Conservation (phyloP, 257 asterid genomes). For the Anisodus acutangulus region DNA sequence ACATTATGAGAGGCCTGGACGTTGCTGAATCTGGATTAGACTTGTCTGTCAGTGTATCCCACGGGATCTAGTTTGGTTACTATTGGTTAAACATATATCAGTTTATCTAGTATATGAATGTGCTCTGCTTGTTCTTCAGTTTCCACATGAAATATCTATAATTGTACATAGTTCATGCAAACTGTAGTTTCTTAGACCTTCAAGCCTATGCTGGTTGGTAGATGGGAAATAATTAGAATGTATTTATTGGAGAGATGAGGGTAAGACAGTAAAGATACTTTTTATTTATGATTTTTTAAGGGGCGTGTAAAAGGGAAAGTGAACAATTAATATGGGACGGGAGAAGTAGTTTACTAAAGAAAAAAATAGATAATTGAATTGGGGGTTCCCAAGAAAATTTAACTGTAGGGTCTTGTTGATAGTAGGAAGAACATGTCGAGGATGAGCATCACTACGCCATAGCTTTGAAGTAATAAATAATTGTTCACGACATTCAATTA, state of each 20-base stretch:
- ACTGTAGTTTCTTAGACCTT: constrained; percentile 19
- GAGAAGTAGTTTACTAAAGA: neutral
- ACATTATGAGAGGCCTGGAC: constrained; percentile 72
- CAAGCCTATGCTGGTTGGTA: constrained; percentile 3
- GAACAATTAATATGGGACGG: too few species aligned
- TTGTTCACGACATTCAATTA: constrained; percentile 51
- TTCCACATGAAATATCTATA: neutral
- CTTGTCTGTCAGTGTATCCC: neutral
- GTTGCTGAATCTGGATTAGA: constrained; percentile 49
- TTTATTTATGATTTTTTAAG: too few species aligned
- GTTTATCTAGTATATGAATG: neutral
- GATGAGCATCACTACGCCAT: constrained; percentile 71
- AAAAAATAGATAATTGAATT: neutral
- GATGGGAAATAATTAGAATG: neutral
- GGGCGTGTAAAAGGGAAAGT: too few species aligned
- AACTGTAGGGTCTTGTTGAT: constrained; percentile 44
- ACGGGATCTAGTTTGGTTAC: neutral
- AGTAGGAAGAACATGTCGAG: constrained; percentile 53
- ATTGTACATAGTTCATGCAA: constrained; percentile 23
- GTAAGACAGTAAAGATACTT: too few species aligned
- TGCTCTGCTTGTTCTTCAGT: constrained; percentile 24
- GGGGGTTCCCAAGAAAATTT: neutral
- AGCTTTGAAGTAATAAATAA: constrained; percentile 66
- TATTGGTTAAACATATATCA: neutral
- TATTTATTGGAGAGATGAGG: neutral